Evolutionary conservation across 257 asterid genomes (phyloP), one percentile per base, ranked within the genome.

Genomic region (Ocimum tenuiflorum): DNA sequence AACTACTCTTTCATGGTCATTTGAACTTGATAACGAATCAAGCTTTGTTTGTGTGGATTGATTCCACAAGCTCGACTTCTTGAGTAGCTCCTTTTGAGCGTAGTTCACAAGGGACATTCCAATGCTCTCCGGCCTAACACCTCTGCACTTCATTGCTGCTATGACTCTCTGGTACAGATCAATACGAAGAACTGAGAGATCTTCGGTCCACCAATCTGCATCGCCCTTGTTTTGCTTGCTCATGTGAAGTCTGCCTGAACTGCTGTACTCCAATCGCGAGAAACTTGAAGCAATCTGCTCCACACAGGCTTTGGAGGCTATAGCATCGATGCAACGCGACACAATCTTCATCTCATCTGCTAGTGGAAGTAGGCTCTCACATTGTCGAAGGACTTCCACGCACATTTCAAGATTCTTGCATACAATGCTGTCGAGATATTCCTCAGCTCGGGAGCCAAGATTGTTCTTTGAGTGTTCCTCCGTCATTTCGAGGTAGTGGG

Each of bases 141-240:
- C 99, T 45, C 96, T 75, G 53, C 94, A 86, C 76, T 87, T 92
- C 95, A 92, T 89, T 3, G 96, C 95, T 6, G 86, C 53, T 35
- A 91, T 83, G 36, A 88, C 91, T 72, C 86, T 76, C 49, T 86
- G 81, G 7, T 86, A 91, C 70, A 88, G 49, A 31, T 88, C 96
- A 6, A 80, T 62, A 1, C 89, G 83, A 50, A 91, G 95, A 43
- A 73, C 75, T 0, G 92, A 86, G 3, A 91, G 87, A 65, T 91
- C 97, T 64, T 88, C 94, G 10, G 82, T 83, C 97, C 97, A 91
- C 97, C 97, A 91, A 70, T 91, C 96, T 45, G 85, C 90, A 48
- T 82, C 95, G 4, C 74, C 62, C 58, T 84, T 85, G 0, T 81
- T 67, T 27, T 81, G 89, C 69, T 86, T 81, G 78, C 86, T 91